Conservation (phyloP, 73 alveolate genomes). For the Paramecium primaurelia region DNA sequence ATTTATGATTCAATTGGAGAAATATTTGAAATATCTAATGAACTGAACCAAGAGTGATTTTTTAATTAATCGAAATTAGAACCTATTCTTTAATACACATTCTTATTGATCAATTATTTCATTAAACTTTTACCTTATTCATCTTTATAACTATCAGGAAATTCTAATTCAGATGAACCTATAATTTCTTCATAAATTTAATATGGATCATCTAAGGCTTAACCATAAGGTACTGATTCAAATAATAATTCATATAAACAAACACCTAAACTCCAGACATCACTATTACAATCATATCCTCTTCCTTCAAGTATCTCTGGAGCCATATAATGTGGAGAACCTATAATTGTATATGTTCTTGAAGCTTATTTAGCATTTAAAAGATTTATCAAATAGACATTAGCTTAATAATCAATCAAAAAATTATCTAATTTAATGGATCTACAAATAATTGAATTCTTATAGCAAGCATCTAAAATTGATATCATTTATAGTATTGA, state of each 20-base stretch:
- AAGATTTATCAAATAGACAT: background rate
- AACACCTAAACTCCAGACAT: constrained; percentile 92
- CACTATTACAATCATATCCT: constrained; percentile 85
- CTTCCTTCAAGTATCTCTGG: constrained; percentile 85
- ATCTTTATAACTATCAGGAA: background rate
- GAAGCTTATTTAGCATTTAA: background rate
- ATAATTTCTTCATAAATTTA: background rate
- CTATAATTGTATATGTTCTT: background rate
- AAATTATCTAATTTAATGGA: background rate
- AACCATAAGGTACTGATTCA: background rate
- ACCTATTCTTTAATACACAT: background rate
- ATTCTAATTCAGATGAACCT: background rate
- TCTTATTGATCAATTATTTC: background rate
- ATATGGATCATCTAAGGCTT: background rate
- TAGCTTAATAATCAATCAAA: background rate
- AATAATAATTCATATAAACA: constrained; percentile 74
- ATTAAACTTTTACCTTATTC: background rate
- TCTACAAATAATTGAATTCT: background rate
- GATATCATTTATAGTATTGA: background rate
- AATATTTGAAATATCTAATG: background rate
- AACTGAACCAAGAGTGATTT: background rate
- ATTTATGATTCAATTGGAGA: background rate
- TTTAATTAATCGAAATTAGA: background rate
- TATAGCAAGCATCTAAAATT: background rate
- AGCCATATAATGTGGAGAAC: constrained; percentile 60